A percentile compares a stretch with the other conserved stretches of the same genome.
These are phyloP conservation scores for Fraxinus cuspidata DNA, from an alignment of 257 asterid genomes.

Conservation along the genomic window DNA sequence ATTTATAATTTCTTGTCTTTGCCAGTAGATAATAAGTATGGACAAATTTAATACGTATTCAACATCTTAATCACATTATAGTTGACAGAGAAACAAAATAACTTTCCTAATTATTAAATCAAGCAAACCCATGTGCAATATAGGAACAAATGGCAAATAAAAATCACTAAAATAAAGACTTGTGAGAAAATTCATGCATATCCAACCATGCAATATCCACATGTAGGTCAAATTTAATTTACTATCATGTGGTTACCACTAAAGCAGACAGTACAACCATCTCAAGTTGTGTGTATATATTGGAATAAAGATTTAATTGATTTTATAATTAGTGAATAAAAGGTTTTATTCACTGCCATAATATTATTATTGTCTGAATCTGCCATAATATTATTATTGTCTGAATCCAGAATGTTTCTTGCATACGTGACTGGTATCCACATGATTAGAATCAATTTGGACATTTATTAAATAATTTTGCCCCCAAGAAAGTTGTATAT, in stretches of 20 bases:
- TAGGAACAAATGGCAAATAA: background rate
- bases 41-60: conserved; percentile 1
- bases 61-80: conserved; percentile 11
- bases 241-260: conserved; percentile 28
- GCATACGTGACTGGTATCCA: conserved; percentile 33
- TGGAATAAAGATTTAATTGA: background rate
- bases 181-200: background rate
- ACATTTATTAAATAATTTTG: background rate
- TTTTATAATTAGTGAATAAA: background rate
- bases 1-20: background rate
- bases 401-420: conserved; percentile 51
- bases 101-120: conserved; percentile 33
- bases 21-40: background rate
- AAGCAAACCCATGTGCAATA: conserved; percentile 47
- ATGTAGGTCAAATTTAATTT: conserved; percentile 31
- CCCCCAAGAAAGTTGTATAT: background rate
- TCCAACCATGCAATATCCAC: conserved; percentile 39
- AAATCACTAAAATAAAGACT: conserved; percentile 13
- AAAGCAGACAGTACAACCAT: conserved; percentile 25
- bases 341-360: conserved; percentile 12
- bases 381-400: conserved; percentile 26
- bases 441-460: conserved; percentile 26
- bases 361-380: conserved; percentile 24
- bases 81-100: conserved; percentile 31
- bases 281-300: background rate